Evolutionary conservation across 345 rosid genomes (phyloP), one percentile per base, ranked within the genome.

Genomic region (Lumnitzera littorea): DNA sequence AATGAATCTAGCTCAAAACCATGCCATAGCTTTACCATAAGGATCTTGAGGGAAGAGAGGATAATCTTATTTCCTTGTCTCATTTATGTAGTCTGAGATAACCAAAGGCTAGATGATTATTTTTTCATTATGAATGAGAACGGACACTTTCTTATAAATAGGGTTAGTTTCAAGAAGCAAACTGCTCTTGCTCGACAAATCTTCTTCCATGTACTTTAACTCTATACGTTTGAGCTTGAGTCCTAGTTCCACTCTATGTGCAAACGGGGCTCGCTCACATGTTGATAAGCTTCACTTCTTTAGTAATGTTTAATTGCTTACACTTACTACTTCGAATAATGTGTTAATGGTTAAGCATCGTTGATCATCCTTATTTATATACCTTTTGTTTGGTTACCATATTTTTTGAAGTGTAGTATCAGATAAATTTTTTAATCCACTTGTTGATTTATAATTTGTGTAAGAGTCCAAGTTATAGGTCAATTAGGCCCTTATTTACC

Each of bases 141-240:
- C 80, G 9, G 77, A 77, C 5, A 72, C 48, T 65, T 69, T 76
- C 56, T 72, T 72, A 70, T 69, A 72, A 13, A 76, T 15, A 0
- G 77, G 80, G 46, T 72, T 76, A 58, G 36, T 56, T 23, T 66
- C 16, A 51, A 76, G 72, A 36, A 72, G 77, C 55, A 68, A 48
- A 23, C 60, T 48, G 29, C 74, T 72, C 52, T 72, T 76, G 64
- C 53, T 60, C 63, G 48, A 48, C 20, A 20, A 20, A 20, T 20
- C 20, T 20, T 20, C 20, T 20, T 20, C 1, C 20, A 20, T 20
- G 20, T 24, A 69, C 65, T 76, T 69, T 12, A 69, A 76, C 10
- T 66, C 55, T 0, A 76, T 51, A 2, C 80, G 72, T 66, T 76
- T 76, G 12, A 72, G 60, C 62, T 69, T 72, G 9, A 76, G 62